Conservation (phyloP, 495 filamentous ascomycete species). For the Lindgomyces ingoldianus region DNA sequence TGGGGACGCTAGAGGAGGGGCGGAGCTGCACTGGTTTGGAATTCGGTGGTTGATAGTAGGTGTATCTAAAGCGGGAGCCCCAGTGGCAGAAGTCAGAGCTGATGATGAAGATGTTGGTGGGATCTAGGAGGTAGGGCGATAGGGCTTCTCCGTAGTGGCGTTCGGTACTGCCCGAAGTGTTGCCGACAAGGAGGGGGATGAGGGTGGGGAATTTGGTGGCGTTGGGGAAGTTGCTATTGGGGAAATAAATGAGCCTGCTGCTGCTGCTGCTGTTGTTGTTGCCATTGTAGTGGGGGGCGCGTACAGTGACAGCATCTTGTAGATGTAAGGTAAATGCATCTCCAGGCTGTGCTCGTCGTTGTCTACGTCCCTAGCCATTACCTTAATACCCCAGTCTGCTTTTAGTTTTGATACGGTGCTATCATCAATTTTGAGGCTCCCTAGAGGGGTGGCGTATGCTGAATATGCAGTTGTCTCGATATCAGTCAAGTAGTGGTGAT, state of each 20-base stretch:
- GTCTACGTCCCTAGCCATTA: constrained; percentile 69
- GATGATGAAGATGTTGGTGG: constrained; percentile 78
- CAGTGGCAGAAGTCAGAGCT: constrained; percentile 98
- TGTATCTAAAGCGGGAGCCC: constrained; percentile 85
- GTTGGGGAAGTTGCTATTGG: constrained; percentile 43
- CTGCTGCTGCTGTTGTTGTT: too few species aligned
- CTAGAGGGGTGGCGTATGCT: constrained; percentile 83
- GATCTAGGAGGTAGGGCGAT: constrained; percentile 77
- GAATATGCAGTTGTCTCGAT: constrained; percentile 75
- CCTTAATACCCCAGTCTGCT: constrained; percentile 65
- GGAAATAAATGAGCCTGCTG: too few species aligned
- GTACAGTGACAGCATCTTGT: constrained; percentile 71
- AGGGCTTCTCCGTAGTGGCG: constrained; percentile 67
- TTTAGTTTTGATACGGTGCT: constrained; percentile 64
- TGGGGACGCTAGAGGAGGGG: constrained; percentile 42
- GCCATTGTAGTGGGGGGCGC: constrained; percentile 28
- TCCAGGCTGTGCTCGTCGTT: constrained; percentile 93
- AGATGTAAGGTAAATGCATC: constrained; percentile 94
- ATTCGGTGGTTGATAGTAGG: constrained; percentile 65
- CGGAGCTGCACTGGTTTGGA: constrained; percentile 36
- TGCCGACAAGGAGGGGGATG: constrained; percentile 87
- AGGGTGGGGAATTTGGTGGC: constrained; percentile 65
- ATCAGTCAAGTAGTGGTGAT: constrained; percentile 76
- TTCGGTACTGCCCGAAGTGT: constrained; percentile 65
- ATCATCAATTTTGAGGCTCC: constrained; percentile 72